Percentiles rank a stretch among this genome's conserved stretches.
Evolutionary conservation across 202 grass and related monocot genomes (phyloP).

Genomic region (Schoenoplectus triqueter): DNA sequence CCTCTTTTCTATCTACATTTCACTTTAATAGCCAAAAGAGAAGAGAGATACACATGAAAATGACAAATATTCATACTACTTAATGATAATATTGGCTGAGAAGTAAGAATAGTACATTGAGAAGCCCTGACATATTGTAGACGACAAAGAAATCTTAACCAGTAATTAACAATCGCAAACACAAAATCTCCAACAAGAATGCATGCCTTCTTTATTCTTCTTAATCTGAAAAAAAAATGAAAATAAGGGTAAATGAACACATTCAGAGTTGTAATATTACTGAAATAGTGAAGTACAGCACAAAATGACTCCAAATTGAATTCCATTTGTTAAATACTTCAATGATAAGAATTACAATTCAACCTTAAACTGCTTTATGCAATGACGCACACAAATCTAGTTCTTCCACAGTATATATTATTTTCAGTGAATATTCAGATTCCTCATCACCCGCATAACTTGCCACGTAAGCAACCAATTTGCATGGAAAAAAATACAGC

Average conservation of each 20-base stretch:
- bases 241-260: slow-evolving; percentile 35
- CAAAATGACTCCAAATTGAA: neutral
- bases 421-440: neutral
- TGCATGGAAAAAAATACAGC: neutral
- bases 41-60: neutral
- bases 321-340: slow-evolving; percentile 11
- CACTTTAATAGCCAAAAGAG: slow-evolving; percentile 38
- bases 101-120: slow-evolving; percentile 62
- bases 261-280: slow-evolving; percentile 15
- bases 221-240: slow-evolving; percentile 51
- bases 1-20: neutral
- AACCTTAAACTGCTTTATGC: neutral
- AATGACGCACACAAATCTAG: neutral
- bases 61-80: slow-evolving; percentile 31
- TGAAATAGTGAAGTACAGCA: slow-evolving; percentile 18
- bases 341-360: neutral
- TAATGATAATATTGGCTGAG: slow-evolving; percentile 32
- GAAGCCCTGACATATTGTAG: slow-evolving; percentile 72
- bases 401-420: neutral
- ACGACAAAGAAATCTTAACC: slow-evolving; percentile 30
- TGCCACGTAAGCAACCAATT: neutral
- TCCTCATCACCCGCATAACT: neutral
- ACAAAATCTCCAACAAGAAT: slow-evolving; percentile 50
- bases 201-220: slow-evolving; percentile 41
- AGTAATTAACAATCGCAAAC: slow-evolving; percentile 48